Evolutionary conservation across 116 monocot species (phyloP), one percentile per base, ranked within the genome.

Genomic region (Zostera marina): DNA sequence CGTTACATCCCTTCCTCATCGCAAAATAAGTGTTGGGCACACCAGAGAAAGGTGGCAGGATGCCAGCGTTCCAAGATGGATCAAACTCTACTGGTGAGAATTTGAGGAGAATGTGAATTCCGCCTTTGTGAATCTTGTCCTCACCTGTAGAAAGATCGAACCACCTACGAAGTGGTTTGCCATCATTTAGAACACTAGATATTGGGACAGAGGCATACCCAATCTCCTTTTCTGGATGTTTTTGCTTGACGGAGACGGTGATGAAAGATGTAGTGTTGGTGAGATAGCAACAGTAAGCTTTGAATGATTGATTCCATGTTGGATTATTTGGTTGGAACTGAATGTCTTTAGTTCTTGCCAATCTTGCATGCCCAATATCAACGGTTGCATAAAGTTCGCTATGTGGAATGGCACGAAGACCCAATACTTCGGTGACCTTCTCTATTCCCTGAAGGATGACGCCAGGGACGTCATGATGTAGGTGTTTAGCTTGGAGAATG

Each of bases 21-120:
- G 73, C 22, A 59, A 87, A 87, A 67, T 76, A 87, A 8, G 81
- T 78, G 44, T 67, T 68, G n/a, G 86, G 81, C 10, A 87, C 73
- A 22, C 79, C 86, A 11, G 73, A 44, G 62, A 65, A 85, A 2
- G 53, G 54, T 0, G 67, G 68, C 1, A 63, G 47, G 0, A 79
- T 44, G 1, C 85, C 85, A 0, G 74, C 54, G 19, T 77, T 64
- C 77, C 80, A 85, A 22, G 7, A 74, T 1, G 67, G 77, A 45
- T 75, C 74, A 7, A 61, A 10, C 17, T 42, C 15, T 20, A 72
- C 77, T 4, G 44, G 40, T 21, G 59, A 55, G 63, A 77, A 85
- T 19, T 54, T 61, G 38, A 85, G 63, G 22, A 46, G 55, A 45
- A 73, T 46, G 11, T 47, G 75, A 17, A 85, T 51, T 43, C 17